Evolutionary conservation across 768 basidiomycete species (phyloP), one percentile per base, ranked within the genome.

Genomic region (Tylopilus balloui): DNA sequence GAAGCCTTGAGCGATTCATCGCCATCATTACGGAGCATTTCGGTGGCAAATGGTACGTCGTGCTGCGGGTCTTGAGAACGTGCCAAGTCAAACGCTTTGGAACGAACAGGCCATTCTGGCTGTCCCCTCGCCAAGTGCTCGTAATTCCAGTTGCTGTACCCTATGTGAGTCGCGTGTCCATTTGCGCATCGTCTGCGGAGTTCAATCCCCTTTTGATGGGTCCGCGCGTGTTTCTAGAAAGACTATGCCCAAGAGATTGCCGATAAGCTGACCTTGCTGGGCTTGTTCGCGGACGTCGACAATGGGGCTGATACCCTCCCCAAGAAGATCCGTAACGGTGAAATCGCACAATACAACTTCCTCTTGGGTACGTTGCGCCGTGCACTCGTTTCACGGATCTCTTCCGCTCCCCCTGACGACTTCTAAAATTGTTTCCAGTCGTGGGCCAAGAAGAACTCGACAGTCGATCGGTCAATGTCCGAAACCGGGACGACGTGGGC

Each of bases 1-100:
- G 96, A 27, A 89, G 86, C 63, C 65, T 99, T 25, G 96, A 99
- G 69, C 77, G 96, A 1, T 98, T 98, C 73, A 91, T 96, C 45
- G 94, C 92, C 37, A 97, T 98, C 61, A 83, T 94, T 54, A 97
- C 92, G 3, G 96, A 99, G 66, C 93, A 97, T 64, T 94, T 92
- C 62, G 95, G 85, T 37, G 96, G 96, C 11, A 98, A 97, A 73
- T 99, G 96, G 95, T 90, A 58, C 29, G 81, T 53, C 3, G 1
- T 20, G 28, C 45, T 38, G 40, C 44, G 50, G 24, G 21, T 41
- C 47, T 56, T 20, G 14, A 4, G 25, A 45, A 24, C 23, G 15
- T 21, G 21, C 23, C 46, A 44, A 38, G 35, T 28, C 32, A 35
- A 44, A 39, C 17, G 6, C 29, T 23, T 27, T 40, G 41, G 54